Evolutionary conservation across 139 green algal species (phyloP).

Genomic region (Micractinium sp.): DNA sequence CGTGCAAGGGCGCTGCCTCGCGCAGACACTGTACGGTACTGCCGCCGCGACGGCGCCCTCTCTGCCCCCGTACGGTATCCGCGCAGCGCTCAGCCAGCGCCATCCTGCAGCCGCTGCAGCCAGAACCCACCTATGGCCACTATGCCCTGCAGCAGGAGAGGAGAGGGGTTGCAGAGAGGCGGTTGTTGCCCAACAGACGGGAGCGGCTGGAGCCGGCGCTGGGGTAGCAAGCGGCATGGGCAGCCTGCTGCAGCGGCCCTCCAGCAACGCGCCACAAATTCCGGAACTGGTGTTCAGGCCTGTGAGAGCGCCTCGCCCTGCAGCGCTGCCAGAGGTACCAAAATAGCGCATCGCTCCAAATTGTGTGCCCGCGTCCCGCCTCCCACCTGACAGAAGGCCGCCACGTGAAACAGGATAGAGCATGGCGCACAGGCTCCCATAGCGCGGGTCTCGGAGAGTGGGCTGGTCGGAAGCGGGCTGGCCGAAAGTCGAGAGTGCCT

Average conservation of each 20-base stretch:
- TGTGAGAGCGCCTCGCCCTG: no score
- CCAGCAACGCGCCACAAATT: not conserved
- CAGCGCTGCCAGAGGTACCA: not conserved
- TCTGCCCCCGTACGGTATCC: no score
- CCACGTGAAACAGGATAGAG: slow-evolving; percentile 5
- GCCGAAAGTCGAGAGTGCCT: no score
- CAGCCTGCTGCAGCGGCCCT: not conserved
- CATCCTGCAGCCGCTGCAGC: no score
- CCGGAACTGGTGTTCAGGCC: not conserved
- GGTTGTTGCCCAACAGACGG: not conserved
- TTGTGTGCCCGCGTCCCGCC: not conserved
- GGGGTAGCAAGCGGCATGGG: no score
- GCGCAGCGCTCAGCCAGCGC: no score
- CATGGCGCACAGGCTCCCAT: slow-evolving; percentile 1
- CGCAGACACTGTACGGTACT: no score
- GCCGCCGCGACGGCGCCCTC: no score
- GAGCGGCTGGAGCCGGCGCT: not conserved
- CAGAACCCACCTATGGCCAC: not conserved
- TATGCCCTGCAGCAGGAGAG: not conserved
- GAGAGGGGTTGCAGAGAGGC: not conserved
- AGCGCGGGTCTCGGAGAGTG: no score
- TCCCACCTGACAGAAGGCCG: not conserved
- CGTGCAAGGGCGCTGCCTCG: no score
- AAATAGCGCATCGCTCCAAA: no score
- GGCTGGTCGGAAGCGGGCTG: no score